Evolutionary conservation across 306 rosid genomes (phyloP), one percentile per base, ranked within the genome.

Genomic region (Quercus parvula): DNA sequence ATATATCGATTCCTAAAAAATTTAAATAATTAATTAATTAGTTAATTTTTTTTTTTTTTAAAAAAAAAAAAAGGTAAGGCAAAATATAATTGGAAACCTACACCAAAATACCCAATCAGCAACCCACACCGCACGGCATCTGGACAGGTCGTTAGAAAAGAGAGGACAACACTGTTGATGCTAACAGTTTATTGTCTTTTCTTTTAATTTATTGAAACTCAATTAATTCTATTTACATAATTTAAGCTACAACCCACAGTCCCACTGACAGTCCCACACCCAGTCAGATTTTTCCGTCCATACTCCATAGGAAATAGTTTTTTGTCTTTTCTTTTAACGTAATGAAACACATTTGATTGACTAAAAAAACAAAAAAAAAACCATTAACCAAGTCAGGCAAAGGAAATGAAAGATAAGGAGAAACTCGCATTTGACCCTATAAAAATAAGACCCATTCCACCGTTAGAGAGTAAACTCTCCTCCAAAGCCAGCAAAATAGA

Each of bases 381-480:
- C 12, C 56, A 44, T 22, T 41, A 35, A 18, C 74, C 69, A 25
- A 35, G 1, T 18, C 54, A 22, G 27, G 63, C 19, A 1, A 11
- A 30, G 74, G 28, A 67, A 20, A 61, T 58, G 49, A 58, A 22
- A 1, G 57, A 44, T 4, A 56, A 18, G 12, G 8, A n/a, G 71
- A 30, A 2, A 75, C 19, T 28, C 80, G 86, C 83, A 79, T 91
- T 89, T 89, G 96, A 89, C 89, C 74, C 77, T 3, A 85, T n/a
- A 12, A 12, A 12, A 12, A 49, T 41, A 82, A 75, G 64, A 9
- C 73, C 55, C 78, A 76, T 72, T 86, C 52, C 44, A 41, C 70
- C 61, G 49, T 51, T 19, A 56, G 54, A 72, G 44, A 49, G 24
- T 19, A 56, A 52, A 67, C 24, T 4, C 56, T 56, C 76, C 10